phyloP scores from a whole-genome alignment of 108 stramenopile genomes.

The Hondaea fermentalgiana region DNA sequence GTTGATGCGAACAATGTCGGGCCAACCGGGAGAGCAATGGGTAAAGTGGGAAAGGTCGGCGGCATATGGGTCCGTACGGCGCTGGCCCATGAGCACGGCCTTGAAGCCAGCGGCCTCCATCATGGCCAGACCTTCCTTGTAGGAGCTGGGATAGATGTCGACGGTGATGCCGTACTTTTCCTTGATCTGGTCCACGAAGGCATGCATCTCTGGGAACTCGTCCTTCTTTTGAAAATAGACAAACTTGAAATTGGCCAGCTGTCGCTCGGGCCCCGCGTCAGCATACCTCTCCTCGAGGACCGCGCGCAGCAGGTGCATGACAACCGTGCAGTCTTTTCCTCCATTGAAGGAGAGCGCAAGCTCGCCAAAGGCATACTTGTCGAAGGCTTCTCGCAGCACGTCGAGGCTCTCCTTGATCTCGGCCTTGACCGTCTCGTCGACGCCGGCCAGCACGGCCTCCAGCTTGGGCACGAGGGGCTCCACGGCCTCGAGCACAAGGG shows the following conservation, averaged over 20 bases:
- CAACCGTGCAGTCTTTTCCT: conserved; percentile 94
- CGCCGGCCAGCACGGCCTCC: neutral
- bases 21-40: conserved; percentile 70
- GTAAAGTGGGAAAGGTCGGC: neutral
- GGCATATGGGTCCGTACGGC: conserved; percentile 67
- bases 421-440: neutral
- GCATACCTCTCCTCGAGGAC: conserved; percentile 63
- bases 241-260: conserved; percentile 6
- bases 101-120: conserved; percentile 32
- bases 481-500: neutral
- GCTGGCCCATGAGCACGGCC: conserved; percentile 79
- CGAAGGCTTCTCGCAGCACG: neutral
- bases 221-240: conserved; percentile 40
- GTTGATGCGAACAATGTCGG: conserved; percentile 93
- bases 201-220: conserved; percentile 44
- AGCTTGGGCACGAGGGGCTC: neutral
- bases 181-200: conserved; percentile 40
- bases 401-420: neutral
- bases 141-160: conserved; percentile 21
- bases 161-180: neutral
- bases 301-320: conserved; percentile 82
- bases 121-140: conserved; percentile 23
- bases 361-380: neutral
- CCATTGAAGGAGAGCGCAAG: conserved; percentile 74
- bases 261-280: neutral